Percentiles rank a stretch among this genome's conserved stretches.
phyloP scores from a whole-genome alignment of 2,329 filamentous ascomycete genomes.

The Trichophyton equinum region DNA sequence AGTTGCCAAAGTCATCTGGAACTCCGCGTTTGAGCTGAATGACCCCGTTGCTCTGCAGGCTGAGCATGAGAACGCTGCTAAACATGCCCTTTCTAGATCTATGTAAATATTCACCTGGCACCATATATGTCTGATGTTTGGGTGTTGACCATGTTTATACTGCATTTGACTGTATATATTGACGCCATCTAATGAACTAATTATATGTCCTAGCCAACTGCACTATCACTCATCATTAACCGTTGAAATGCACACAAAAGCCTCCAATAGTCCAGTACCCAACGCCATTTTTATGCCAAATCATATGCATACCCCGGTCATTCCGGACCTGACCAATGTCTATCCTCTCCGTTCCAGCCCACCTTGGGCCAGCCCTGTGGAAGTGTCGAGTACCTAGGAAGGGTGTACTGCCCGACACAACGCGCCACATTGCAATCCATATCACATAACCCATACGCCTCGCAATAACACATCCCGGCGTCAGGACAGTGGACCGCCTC shows the following conservation, averaged over 20 bases:
- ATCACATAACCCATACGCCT: conserved; percentile 52
- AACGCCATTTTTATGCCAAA: not conserved
- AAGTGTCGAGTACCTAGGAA: conserved; percentile 46
- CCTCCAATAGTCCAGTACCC: not conserved
- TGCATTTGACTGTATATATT: too few relatives aligned
- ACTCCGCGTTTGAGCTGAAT: conserved; percentile 9
- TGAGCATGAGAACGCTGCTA: conserved; percentile 5
- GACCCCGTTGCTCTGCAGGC: conserved; percentile 6
- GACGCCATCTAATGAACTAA: too few relatives aligned
- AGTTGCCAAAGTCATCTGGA: conserved; percentile 8
- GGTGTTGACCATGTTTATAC: too few relatives aligned
- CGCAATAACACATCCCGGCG: conserved; percentile 52
- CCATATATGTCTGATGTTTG: too few relatives aligned
- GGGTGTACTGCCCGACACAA: conserved; percentile 46
- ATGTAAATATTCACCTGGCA: too few relatives aligned
- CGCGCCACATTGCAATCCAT: conserved; percentile 23
- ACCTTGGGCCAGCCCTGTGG: conserved; percentile 50
- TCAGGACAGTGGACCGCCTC: conserved; percentile 48
- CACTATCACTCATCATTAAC: too few relatives aligned
- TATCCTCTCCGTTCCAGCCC: conserved; percentile 37
- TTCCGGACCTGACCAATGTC: not conserved
- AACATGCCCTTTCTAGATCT: too few relatives aligned
- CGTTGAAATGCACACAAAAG: not conserved
- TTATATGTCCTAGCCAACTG: too few relatives aligned
- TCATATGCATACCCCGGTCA: not conserved